These are phyloP conservation scores for Sporisorium scitamineum DNA, from an alignment of 1,284 basidiomycete genomes.

Conservation along the genomic window DNA sequence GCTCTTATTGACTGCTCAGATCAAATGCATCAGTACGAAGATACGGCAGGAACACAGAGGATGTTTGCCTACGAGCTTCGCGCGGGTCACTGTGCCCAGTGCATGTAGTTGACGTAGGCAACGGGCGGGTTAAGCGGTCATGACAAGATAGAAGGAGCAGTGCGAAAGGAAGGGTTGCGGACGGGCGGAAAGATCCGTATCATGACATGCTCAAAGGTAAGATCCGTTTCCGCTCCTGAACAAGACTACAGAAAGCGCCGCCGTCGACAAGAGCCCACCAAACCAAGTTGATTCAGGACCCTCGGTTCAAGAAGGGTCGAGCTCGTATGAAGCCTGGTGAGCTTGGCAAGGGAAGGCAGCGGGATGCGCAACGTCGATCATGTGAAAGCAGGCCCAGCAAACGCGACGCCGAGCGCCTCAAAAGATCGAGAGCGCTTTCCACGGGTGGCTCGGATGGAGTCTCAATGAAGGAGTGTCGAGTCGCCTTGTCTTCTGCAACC, in stretches of 20 bases:
- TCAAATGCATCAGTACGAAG: too few relatives aligned
- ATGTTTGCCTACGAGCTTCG: too few relatives aligned
- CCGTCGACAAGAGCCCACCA: background rate
- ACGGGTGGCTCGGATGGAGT: background rate
- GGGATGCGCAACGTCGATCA: conserved; percentile 25
- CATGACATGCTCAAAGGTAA: background rate
- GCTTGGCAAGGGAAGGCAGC: background rate
- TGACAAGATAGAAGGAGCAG: too few relatives aligned
- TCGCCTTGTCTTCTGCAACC: background rate
- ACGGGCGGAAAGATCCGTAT: background rate
- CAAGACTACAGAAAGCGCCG: background rate
- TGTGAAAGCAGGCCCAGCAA: conserved; percentile 27
- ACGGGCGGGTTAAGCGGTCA: background rate
- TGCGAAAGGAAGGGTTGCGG: background rate
- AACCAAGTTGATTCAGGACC: background rate
- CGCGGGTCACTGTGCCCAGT: too few relatives aligned
- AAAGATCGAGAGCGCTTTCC: background rate
- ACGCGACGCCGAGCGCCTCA: background rate
- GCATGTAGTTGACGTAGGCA: background rate
- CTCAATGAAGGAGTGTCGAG: too few relatives aligned
- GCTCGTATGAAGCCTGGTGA: background rate
- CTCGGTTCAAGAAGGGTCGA: background rate
- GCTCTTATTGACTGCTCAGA: background rate
- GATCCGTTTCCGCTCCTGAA: background rate
- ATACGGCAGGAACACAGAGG: too few relatives aligned